Conservation (phyloP, 225 moss, liverwort and hornwort species). For the Ulota crispa region DNA sequence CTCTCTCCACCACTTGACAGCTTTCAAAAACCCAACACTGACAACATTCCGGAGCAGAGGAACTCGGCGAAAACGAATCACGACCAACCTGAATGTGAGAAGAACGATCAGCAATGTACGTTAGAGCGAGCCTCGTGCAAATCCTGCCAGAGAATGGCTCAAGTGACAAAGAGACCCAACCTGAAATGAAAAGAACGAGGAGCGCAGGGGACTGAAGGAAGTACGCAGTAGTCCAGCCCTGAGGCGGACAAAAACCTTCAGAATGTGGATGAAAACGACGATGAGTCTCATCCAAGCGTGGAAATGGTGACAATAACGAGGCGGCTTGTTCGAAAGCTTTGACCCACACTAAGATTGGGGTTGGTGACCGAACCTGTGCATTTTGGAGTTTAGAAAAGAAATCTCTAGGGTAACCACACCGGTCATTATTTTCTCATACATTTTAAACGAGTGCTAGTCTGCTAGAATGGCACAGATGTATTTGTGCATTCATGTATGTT, state of each 20-base stretch:
- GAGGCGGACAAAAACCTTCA: not conserved
- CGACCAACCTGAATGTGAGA: not conserved
- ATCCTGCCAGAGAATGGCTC: not conserved
- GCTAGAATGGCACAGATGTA: too few relatives aligned
- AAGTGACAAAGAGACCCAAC: not conserved
- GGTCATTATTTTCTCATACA: too few relatives aligned
- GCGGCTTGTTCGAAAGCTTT: not conserved
- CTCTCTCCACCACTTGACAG: not conserved
- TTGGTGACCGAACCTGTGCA: not conserved
- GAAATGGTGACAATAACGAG: constrained; percentile 6
- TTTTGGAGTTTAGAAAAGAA: too few relatives aligned
- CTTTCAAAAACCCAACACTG: not conserved
- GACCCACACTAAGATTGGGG: not conserved
- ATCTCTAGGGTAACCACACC: too few relatives aligned
- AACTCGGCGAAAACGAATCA: not conserved
- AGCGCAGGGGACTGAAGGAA: not conserved
- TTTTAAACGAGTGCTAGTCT: too few relatives aligned
- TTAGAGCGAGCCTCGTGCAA: constrained; percentile 2
- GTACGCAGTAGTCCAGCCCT: not conserved
- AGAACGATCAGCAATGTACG: not conserved
- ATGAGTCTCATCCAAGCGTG: not conserved
- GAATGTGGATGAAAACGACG: not conserved
- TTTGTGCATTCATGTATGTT: too few relatives aligned
- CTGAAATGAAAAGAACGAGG: not conserved
- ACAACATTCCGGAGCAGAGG: not conserved